A percentile compares a stretch with the other conserved stretches of the same genome.
These are phyloP conservation scores for Amanita inopinata DNA, from an alignment of 768 basidiomycete genomes.

Conservation along the genomic window DNA sequence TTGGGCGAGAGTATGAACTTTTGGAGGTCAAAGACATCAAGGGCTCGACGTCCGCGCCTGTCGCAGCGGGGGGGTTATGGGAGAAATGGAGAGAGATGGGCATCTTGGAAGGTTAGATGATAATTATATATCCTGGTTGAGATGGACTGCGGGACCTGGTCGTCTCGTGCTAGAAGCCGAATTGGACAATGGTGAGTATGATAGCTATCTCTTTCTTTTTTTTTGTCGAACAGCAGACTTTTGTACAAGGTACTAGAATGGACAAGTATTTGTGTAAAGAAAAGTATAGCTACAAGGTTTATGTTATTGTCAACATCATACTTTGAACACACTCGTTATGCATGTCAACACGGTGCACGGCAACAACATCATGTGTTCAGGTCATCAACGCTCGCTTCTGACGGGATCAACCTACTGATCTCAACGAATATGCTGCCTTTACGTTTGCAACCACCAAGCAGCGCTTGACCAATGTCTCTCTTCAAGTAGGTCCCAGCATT, in stretches of 20 bases:
- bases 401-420: not conserved
- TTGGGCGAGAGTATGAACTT: constrained; percentile 91
- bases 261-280: no score
- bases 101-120: constrained; percentile 40
- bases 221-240: no score
- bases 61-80: constrained; percentile 75
- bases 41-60: constrained; percentile 48
- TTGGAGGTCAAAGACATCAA: constrained; percentile 86
- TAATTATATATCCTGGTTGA: not conserved
- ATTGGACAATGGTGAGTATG: no score
- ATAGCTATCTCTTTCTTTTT: no score
- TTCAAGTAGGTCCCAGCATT: constrained; percentile 8
- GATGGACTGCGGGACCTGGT: not conserved
- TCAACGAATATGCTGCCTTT: not conserved
- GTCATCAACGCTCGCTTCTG: not conserved
- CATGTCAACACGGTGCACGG: no score
- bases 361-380: not conserved
- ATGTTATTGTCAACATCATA: no score
- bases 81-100: constrained; percentile 92
- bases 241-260: no score
- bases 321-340: no score
- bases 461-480: constrained; percentile 8
- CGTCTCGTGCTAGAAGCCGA: not conserved
- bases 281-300: no score
- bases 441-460: not conserved